Conservation (phyloP, 2,329 filamentous ascomycete genomes). For the Trichoderma hamatum region DNA sequence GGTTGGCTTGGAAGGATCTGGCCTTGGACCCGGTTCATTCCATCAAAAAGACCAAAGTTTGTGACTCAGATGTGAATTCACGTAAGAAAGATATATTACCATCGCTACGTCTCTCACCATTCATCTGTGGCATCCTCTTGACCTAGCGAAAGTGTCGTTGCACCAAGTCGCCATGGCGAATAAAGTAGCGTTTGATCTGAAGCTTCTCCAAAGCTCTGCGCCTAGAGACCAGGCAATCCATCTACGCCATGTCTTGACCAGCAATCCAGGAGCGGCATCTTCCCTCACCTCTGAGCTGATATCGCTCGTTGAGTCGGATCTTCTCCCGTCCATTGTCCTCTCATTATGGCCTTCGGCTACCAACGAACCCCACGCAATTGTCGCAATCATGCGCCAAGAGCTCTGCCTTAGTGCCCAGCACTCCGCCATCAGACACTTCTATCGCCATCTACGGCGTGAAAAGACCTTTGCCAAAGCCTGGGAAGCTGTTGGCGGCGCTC, state of each 20-base stretch:
- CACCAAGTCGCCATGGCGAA: not conserved
- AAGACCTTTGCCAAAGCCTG: conserved; percentile 17
- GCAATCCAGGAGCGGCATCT: not conserved
- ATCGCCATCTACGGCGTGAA: conserved; percentile 8
- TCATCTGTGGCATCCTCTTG: not conserved
- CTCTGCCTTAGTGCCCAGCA: not conserved
- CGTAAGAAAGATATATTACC: not conserved
- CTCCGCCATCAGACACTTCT: not conserved
- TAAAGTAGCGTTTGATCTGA: not conserved
- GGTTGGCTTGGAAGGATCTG: not conserved
- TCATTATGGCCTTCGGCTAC: conserved; percentile 2
- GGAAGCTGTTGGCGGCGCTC: conserved; percentile 5
- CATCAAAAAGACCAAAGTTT: not conserved
- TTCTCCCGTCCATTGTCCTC: conserved; percentile 4
- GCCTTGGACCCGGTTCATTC: not conserved
- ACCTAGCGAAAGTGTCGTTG: not conserved
- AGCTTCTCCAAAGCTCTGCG: conserved; percentile 6
- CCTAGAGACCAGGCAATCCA: conserved; percentile 1
- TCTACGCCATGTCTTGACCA: not conserved
- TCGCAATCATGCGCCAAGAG: conserved; percentile 3
- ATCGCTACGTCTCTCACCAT: too few species aligned
- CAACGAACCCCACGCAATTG: not conserved
- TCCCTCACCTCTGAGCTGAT: conserved; percentile 15
- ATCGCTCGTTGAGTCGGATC: conserved; percentile 4
- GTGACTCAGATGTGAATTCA: not conserved